Evolutionary conservation across 495 filamentous ascomycete genomes (phyloP), one percentile per base, ranked within the genome.

Genomic region (Aspergillus hancockii): DNA sequence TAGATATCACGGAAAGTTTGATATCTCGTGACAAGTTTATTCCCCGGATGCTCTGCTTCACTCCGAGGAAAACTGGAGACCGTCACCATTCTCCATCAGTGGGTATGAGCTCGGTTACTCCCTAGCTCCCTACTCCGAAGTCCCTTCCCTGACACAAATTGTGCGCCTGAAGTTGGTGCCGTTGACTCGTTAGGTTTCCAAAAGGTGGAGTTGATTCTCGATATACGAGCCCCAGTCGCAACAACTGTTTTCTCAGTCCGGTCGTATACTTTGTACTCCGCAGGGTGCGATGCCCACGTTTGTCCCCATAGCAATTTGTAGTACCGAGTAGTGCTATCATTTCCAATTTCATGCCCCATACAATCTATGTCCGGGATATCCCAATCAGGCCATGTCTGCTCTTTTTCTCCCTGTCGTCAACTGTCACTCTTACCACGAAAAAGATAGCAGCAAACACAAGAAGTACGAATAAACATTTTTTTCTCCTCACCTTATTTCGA

Each of bases 41-140:
- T 10, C 41, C 41, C 41, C 16, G 41, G 41, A 9, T 19, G 7
- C 14, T 45, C 41, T 18, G 34, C 34, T 19, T 45, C 18, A 45
- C 23, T 47, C 43, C 9, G 43, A 47, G 43, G 43, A 23, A 47
- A 47, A 47, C 43, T 47, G 43, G 19, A 23, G 43, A 47, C 19
- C 18, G 9, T 47, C 43, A 22, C 19, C 43, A 19, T 40, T 40
- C 16, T 12, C 36, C 36, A 12, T 40, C 36, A 13, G 36, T 40
- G 36, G 36, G 16, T 40, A 13, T 40, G 36, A 40, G 16, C 9
- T 40, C 36, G 16, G 16, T n/a, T 40, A 40, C 10, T 40, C 36
- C 36, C 16, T 40, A 12, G 36, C 16, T 12, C 36, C 36, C 25
- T 28, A 28, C 25, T 28, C 25, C 34, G 13, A 36, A 36, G 13